Evolutionary conservation across 2,329 filamentous ascomycete species (phyloP).

Genomic region (Trichoderma simmonsii): DNA sequence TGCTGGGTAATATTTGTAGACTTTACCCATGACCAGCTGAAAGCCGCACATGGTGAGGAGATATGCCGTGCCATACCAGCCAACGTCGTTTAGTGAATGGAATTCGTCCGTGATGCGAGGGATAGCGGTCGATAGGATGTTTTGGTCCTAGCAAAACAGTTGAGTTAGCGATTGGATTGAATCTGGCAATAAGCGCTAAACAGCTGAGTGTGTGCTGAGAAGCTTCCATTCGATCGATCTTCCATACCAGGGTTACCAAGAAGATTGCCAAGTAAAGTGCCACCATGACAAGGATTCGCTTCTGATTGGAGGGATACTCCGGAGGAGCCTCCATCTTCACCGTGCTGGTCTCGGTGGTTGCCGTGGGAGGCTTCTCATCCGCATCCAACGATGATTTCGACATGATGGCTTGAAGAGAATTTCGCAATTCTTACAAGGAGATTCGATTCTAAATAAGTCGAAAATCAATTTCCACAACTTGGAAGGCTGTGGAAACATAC

Average conservation of each 20-base stretch:
- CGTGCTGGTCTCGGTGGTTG: background rate
- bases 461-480: background rate
- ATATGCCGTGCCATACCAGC: conserved; percentile 11
- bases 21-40: conserved; percentile 28
- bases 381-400: background rate
- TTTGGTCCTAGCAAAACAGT: background rate
- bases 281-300: conserved; percentile 1
- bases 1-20: conserved; percentile 46
- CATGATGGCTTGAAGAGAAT: background rate
- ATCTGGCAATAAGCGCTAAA: background rate
- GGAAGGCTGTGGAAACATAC: background rate
- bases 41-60: conserved; percentile 10
- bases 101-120: conserved; percentile 13
- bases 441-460: background rate
- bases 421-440: background rate
- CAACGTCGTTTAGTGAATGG: conserved; percentile 10
- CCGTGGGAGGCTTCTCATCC: background rate
- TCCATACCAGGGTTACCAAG: conserved; percentile 5
- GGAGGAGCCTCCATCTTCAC: background rate
- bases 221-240: background rate
- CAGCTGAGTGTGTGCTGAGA: background rate
- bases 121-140: conserved; percentile 6
- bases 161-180: background rate
- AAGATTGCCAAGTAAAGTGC: conserved; percentile 4
- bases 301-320: conserved; percentile 11